Base-by-base conservation (phyloP, 2,329 filamentous ascomycete species). In the Penicillium sp. region DNA sequence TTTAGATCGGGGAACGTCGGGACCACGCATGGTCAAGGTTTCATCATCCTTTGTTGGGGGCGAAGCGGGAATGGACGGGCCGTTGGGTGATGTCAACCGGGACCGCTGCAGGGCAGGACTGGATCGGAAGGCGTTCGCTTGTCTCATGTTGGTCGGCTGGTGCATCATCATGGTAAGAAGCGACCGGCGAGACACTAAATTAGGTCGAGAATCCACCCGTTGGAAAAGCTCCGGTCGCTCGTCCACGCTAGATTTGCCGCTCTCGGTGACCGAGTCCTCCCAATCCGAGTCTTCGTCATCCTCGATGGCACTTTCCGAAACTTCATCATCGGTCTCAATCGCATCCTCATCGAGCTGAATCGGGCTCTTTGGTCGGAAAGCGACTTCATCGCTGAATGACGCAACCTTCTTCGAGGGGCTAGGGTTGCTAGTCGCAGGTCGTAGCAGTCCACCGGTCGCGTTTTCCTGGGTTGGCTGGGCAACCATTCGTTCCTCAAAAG, bases 161-260 rank as follows among this genome's bases (percentile, higher is more conserved):
- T 90, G 89, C 71, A 99, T 86, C 81, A 93, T 88, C 50, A 93
- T 86, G 1, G 92, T 97, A 62, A 99, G 88, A 40, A 97, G 84
- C 2, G 93, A 97, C 49, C 89, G 88, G 47, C 90, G 86, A 1
- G 93, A 96, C 2, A 89, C 88, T 25, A 97, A 81, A 68, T 96
- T 90, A 7, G 87, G 85, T 72, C 87, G 87, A 40, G 92, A 97
- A 72, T 96, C 90, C 47, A 97, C 92, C 8, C 94, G 89, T 73
- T 92, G 87, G 82, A 99, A 99, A 66, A 91, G 81, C 20, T 85
- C 83, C 85, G 87, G 57, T 46, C 59, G 61, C 9, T 94, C 89
- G 58, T 94, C 89, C 49, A 92, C 82, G 70, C 90, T 95, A 1
- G 90, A 90, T 63, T 89, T 89, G 54, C 87, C 89, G 69, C 89